Base-by-base conservation (phyloP, 1,284 basidiomycete genomes). In the Melampsora americana region DNA sequence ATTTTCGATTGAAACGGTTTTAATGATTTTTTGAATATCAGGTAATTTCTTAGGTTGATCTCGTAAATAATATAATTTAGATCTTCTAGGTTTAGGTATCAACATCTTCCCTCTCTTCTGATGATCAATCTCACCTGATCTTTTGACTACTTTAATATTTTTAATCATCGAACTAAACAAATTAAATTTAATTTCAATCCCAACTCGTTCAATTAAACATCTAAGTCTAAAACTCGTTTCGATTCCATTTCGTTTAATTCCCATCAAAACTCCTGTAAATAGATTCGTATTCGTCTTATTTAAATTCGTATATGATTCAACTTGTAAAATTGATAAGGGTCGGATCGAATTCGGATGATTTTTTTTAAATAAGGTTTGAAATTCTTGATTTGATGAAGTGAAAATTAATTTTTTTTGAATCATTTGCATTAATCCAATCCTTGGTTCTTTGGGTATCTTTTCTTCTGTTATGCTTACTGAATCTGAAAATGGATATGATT, bases 1-100 rank as follows among this genome's bases (percentile, higher is more conserved):
- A 14, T 64, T 64, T 35, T 30, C 61, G 7, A 28, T 28, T 12
- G 61, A 20, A 42, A 71, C 69, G n/a, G 69, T 60, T 35, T 71
- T 71, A 39, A 60, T 61, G n/a, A 71, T 71, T 66, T 73, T 73
- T 20, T 62, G 60, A 44, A 73, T 73, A 66, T 73, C 62, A 20
- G 62, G 70, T 30, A 65, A 56, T 53, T 73, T 73, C 44, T 73
- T 11, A 20, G 70, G 70, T 61, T 71, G 69, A 35, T 73, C 23
- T 65, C 70, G 60, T 16, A 73, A 48, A 59, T 73, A 73, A 53
- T 66, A 73, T 9, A 65, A 50, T 66, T 73, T 73, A 26, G 70
- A 62, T 59, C 70, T 39, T 53, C 70, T 73, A 20, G 70, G 70
- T 73, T 73, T 73, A 14, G 35, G 30, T 23, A 71, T 71, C 23